phyloP scores from a whole-genome alignment of 2,329 filamentous ascomycete species.

The Botrytis squamosa region DNA sequence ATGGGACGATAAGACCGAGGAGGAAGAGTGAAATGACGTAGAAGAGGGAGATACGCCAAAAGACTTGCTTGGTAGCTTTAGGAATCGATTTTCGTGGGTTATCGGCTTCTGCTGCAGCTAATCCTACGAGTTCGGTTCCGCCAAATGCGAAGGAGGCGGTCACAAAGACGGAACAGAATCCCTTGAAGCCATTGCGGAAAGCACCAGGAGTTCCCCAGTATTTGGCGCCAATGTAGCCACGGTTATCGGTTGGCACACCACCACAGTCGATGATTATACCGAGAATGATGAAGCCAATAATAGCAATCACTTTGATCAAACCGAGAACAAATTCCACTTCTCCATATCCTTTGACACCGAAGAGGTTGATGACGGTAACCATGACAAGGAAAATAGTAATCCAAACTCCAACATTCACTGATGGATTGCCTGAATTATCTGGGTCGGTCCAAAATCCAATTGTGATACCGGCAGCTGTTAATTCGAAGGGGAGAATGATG shows the following conservation, averaged over 20 bases:
- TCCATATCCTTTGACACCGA: conserved; percentile 84
- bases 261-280: conserved; percentile 73
- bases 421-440: conserved; percentile 44
- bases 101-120: conserved; percentile 73
- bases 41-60: conserved; percentile 86
- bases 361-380: conserved; percentile 80
- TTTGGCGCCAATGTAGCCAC: conserved; percentile 60
- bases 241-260: conserved; percentile 52
- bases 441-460: conserved; percentile 73
- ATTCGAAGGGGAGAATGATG: conserved; percentile 77
- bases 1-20: conserved; percentile 80
- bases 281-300: conserved; percentile 84
- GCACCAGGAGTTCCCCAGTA: conserved; percentile 82
- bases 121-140: conserved; percentile 72
- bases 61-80: conserved; percentile 87
- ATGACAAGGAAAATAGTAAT: conserved; percentile 79
- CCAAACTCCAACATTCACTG: conserved; percentile 62
- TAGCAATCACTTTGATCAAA: conserved; percentile 78
- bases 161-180: conserved; percentile 70
- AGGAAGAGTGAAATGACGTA: conserved; percentile 82
- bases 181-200: conserved; percentile 71
- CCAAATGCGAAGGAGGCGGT: conserved; percentile 70
- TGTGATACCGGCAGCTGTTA: conserved; percentile 82
- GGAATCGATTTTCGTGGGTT: conserved; percentile 80
- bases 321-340: conserved; percentile 91